Conservation (phyloP, 2,329 filamentous ascomycete genomes). For the Whalleya microplaca region DNA sequence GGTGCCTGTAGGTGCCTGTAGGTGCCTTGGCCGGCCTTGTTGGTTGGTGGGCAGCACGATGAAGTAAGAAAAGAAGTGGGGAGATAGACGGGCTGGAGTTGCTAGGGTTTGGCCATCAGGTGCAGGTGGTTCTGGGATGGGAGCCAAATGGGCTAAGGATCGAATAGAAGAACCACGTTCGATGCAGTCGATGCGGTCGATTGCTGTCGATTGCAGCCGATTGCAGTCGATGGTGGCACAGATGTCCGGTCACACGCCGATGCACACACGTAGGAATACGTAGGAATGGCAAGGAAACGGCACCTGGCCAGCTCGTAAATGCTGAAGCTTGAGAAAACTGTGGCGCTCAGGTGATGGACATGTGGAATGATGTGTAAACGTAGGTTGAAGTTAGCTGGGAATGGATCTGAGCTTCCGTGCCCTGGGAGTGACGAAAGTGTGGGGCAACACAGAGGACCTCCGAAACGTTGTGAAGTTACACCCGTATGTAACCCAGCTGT, state of each 20-base stretch:
- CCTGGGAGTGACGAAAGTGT: neutral
- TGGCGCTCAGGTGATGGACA: neutral
- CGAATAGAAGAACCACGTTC: too few species aligned
- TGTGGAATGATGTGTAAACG: neutral
- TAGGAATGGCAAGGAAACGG: too few species aligned
- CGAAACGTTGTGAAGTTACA: too few species aligned
- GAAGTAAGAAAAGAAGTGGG: neutral
- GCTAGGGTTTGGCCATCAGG: too few species aligned
- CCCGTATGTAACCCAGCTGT: too few species aligned
- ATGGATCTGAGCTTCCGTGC: neutral
- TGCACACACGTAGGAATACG: too few species aligned
- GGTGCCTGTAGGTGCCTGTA: too few species aligned
- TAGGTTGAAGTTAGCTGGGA: neutral
- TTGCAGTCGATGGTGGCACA: neutral
- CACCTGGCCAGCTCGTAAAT: neutral
- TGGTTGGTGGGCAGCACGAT: neutral
- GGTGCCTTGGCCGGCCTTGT: neutral
- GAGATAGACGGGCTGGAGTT: too few species aligned
- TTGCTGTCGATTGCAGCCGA: too few species aligned
- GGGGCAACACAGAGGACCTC: neutral
- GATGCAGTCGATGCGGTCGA: too few species aligned
- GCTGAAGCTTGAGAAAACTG: neutral
- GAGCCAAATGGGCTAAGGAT: neutral
- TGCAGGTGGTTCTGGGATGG: neutral
- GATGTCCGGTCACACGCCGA: neutral